phyloP scores from a whole-genome alignment of 768 basidiomycete genomes.

The Termitomyces sp. region DNA sequence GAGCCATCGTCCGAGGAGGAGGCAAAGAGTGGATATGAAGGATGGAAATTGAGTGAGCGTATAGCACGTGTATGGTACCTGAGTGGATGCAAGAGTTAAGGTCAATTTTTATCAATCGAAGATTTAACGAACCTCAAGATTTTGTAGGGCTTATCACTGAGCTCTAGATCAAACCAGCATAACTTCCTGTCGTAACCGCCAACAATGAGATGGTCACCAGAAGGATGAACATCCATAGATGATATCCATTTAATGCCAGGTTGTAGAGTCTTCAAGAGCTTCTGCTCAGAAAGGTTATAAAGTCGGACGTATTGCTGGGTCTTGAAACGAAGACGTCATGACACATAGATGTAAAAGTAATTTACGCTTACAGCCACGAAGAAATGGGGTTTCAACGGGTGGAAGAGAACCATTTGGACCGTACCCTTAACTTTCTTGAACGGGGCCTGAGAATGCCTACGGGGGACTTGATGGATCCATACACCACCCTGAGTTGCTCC shows the following conservation, averaged over 20 bases:
- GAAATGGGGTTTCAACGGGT: constrained; percentile 91
- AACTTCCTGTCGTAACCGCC: constrained; percentile 97
- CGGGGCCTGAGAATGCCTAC: constrained; percentile 94
- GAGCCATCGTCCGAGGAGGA: constrained; percentile 96
- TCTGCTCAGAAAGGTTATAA: constrained; percentile 93
- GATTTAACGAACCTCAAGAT: constrained; percentile 64
- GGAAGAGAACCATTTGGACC: constrained; percentile 91
- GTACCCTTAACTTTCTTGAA: constrained; percentile 93
- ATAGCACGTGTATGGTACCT: constrained; percentile 95
- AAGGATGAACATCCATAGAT: constrained; percentile 93
- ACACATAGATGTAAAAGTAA: constrained; percentile 4
- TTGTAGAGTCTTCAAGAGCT: constrained; percentile 86
- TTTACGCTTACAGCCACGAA: constrained; percentile 82
- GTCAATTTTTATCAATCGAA: constrained; percentile 6
- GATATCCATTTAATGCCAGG: constrained; percentile 99
- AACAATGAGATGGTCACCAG: constrained; percentile 93
- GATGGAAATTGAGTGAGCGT: constrained; percentile 90
- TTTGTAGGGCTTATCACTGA: constrained; percentile 96
- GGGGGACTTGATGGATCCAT: constrained; percentile 93
- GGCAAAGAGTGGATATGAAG: constrained; percentile 91
- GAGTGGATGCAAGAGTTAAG: constrained; percentile 9
- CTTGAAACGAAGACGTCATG: constrained; percentile 33
- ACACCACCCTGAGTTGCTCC: constrained; percentile 75
- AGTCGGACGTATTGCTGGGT: constrained; percentile 95
- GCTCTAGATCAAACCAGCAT: constrained; percentile 98